Evolutionary conservation across 2,329 filamentous ascomycete genomes (phyloP).

Genomic region (Xylariaceae sp.): DNA sequence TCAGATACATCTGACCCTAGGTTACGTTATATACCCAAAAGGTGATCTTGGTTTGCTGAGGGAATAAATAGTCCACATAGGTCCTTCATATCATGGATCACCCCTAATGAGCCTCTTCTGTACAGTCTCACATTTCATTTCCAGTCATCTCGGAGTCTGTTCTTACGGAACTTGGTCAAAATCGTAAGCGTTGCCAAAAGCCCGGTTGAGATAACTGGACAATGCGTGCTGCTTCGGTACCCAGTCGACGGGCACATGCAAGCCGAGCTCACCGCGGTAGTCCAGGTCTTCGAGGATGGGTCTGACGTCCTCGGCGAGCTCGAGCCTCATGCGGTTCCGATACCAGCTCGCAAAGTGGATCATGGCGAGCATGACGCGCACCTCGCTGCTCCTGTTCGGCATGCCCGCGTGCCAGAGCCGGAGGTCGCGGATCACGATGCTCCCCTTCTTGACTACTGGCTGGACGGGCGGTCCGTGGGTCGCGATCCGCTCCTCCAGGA

Average conservation of each 20-base stretch:
- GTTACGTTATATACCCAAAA: too few species aligned
- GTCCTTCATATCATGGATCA: too few species aligned
- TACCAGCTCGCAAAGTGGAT: constrained; percentile 57
- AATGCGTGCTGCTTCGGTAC: constrained; percentile 37
- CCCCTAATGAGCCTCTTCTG: too few species aligned
- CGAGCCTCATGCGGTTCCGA: constrained; percentile 50
- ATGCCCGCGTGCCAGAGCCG: constrained; percentile 60
- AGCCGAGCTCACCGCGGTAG: constrained; percentile 24
- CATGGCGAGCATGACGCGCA: constrained; percentile 55
- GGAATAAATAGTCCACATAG: too few species aligned
- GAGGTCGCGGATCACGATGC: constrained; percentile 53
- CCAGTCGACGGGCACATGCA: constrained; percentile 50
- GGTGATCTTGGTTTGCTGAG: too few species aligned
- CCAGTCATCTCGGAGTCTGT: too few species aligned
- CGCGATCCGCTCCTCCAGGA: constrained; percentile 34
- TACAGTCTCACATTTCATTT: too few species aligned
- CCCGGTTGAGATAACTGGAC: constrained; percentile 47
- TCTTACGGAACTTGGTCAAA: constrained; percentile 47
- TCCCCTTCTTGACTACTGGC: constrained; percentile 47
- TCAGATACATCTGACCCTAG: too few species aligned
- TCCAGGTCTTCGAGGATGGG: constrained; percentile 37
- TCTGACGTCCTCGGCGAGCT: constrained; percentile 46
- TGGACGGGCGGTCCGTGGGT: constrained; percentile 41
- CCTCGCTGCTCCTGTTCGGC: constrained; percentile 47
- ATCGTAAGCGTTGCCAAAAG: constrained; percentile 58